Evolutionary conservation across 2,329 filamentous ascomycete species (phyloP).

Genomic region (Hymenotorrendiella dingleyae): DNA sequence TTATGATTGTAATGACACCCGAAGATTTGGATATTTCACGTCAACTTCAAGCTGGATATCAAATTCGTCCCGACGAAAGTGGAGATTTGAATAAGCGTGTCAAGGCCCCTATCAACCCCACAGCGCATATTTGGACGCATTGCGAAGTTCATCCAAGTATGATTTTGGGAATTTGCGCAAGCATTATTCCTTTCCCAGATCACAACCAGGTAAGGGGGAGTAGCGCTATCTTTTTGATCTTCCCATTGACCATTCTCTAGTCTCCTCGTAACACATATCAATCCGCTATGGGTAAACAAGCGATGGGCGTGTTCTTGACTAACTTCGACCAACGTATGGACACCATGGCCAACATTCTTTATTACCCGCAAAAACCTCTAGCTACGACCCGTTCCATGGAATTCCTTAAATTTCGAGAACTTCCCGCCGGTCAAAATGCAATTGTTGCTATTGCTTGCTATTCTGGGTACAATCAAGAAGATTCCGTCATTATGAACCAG

Average conservation of each 20-base stretch:
- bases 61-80: constrained; percentile 54
- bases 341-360: constrained; percentile 98
- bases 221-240: constrained; percentile 5
- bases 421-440: constrained; percentile 94
- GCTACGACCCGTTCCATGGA: constrained; percentile 98
- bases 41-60: constrained; percentile 60
- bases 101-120: constrained; percentile 80
- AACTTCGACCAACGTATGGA: constrained; percentile 98
- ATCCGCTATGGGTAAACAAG: constrained; percentile 99
- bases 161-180: constrained; percentile 97
- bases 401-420: constrained; percentile 94
- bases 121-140: constrained; percentile 90
- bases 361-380: constrained; percentile 96
- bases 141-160: constrained; percentile 99
- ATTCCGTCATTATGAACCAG: constrained; percentile 99
- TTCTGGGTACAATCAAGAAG: constrained; percentile 99
- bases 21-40: constrained; percentile 83
- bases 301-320: constrained; percentile 97
- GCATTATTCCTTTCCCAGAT: constrained; percentile 99
- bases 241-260: constrained; percentile 41
- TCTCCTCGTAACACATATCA: constrained; percentile 99
- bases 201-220: constrained; percentile 80
- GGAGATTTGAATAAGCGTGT: constrained; percentile 77
- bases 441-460: constrained; percentile 98
- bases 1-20: constrained; percentile 99